phyloP scores from a whole-genome alignment of 352 stramenopile species.

The Pythium aristosporum region DNA sequence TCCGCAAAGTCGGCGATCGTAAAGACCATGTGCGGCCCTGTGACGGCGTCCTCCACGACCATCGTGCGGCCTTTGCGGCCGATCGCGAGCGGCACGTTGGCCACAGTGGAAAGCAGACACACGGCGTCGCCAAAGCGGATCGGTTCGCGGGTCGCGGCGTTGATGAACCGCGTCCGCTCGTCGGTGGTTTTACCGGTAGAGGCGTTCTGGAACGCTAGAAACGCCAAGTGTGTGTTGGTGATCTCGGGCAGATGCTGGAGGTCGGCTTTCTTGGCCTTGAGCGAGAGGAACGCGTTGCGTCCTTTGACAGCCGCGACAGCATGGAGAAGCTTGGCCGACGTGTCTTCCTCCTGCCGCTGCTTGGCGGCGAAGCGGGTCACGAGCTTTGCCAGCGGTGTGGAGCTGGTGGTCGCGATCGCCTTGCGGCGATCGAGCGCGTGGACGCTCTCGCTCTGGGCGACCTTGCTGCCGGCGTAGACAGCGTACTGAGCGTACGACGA shows the following conservation, averaged over 20 bases:
- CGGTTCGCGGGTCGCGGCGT: constrained; percentile 44
- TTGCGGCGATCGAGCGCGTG: constrained; percentile 42
- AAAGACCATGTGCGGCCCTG: constrained; percentile 60
- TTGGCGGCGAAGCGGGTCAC: background rate
- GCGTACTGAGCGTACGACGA: constrained; percentile 38
- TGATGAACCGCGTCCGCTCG: constrained; percentile 39
- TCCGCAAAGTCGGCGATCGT: constrained; percentile 66
- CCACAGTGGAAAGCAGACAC: constrained; percentile 48
- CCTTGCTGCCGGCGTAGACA: constrained; percentile 50
- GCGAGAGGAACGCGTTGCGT: constrained; percentile 28
- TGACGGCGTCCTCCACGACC: constrained; percentile 20
- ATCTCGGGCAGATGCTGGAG: background rate
- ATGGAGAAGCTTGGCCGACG: constrained; percentile 7
- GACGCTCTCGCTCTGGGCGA: constrained; percentile 32
- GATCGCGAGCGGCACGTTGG: constrained; percentile 49
- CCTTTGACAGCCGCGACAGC: constrained; percentile 16
- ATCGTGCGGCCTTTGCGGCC: constrained; percentile 41
- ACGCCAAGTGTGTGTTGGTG: constrained; percentile 65
- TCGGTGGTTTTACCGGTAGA: background rate
- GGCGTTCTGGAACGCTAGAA: constrained; percentile 41
- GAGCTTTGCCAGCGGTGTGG: constrained; percentile 40
- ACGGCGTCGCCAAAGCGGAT: constrained; percentile 64
- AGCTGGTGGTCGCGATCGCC: constrained; percentile 30
- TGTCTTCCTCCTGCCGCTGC: constrained; percentile 1
- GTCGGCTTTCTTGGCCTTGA: constrained; percentile 10